phyloP scores from a whole-genome alignment of 768 basidiomycete species.

The Daedaleopsis sinensis region DNA sequence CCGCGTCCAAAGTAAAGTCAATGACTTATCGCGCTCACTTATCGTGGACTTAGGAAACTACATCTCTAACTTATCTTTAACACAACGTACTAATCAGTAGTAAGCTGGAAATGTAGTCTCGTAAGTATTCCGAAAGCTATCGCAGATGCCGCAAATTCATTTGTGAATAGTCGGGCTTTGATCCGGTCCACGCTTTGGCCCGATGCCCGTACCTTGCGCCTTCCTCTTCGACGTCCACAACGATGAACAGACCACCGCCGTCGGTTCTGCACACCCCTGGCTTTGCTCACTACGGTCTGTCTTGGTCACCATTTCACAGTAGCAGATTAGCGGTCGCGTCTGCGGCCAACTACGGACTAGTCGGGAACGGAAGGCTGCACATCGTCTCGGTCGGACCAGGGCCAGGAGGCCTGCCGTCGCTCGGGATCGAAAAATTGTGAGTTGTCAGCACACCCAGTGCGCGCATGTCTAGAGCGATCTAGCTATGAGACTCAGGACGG shows the following conservation, averaged over 20 bases:
- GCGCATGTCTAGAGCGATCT: slow-evolving; percentile 44
- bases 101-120: no score
- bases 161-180: no score
- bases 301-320: slow-evolving; percentile 87
- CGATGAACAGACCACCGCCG: slow-evolving; percentile 48
- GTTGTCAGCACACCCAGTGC: slow-evolving; percentile 31
- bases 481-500: slow-evolving; percentile 93
- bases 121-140: no score
- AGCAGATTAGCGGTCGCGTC: slow-evolving; percentile 78
- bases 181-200: slow-evolving; percentile 4
- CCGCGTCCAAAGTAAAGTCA: background rate
- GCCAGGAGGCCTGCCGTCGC: slow-evolving; percentile 43
- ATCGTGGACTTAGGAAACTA: no score
- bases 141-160: no score
- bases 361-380: slow-evolving; percentile 92
- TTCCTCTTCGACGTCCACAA: slow-evolving; percentile 11
- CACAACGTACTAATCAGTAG: no score
- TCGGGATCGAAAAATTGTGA: slow-evolving; percentile 72
- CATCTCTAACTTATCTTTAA: no score
- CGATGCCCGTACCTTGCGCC: background rate
- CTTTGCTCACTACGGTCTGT: slow-evolving; percentile 79
- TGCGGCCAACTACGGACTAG: slow-evolving; percentile 91
- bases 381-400: slow-evolving; percentile 55
- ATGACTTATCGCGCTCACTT: no score
- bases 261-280: slow-evolving; percentile 71